Evolutionary conservation across 2,329 filamentous ascomycete species (phyloP).

Genomic region (Monilinia aucupariae): DNA sequence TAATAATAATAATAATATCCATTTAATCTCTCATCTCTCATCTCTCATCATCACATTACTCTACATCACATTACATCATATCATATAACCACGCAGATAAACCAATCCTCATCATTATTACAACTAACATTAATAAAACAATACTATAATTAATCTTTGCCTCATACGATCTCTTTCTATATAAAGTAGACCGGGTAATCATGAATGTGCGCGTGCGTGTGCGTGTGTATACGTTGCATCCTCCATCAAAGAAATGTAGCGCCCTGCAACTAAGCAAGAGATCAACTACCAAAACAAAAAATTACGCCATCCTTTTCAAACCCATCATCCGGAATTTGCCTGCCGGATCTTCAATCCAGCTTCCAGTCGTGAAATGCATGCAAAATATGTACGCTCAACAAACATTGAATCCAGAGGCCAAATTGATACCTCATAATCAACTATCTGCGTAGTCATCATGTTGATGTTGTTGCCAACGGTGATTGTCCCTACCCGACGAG

Average conservation of each 20-base stretch:
- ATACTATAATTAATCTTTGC: too few species aligned
- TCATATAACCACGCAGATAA: too few species aligned
- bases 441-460: constrained; percentile 30
- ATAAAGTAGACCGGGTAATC: too few species aligned
- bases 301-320: background rate
- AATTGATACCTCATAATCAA: background rate
- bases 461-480: constrained; percentile 17
- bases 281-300: too few species aligned
- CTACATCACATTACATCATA: background rate
- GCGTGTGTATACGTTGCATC: background rate
- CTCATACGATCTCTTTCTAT: too few species aligned
- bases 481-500: constrained; percentile 22
- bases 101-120: too few species aligned
- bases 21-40: too few species aligned
- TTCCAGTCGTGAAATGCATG: background rate
- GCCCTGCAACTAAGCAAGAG: too few species aligned
- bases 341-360: background rate
- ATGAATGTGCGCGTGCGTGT: background rate
- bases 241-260: too few species aligned
- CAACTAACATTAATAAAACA: too few species aligned
- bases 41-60: too few species aligned
- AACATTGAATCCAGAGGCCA: background rate
- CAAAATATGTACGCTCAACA: background rate
- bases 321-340: background rate
- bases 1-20: too few species aligned